These are phyloP conservation scores for Cornus controversa DNA, from an alignment of 148 eudicot genomes.

Conservation along the genomic window DNA sequence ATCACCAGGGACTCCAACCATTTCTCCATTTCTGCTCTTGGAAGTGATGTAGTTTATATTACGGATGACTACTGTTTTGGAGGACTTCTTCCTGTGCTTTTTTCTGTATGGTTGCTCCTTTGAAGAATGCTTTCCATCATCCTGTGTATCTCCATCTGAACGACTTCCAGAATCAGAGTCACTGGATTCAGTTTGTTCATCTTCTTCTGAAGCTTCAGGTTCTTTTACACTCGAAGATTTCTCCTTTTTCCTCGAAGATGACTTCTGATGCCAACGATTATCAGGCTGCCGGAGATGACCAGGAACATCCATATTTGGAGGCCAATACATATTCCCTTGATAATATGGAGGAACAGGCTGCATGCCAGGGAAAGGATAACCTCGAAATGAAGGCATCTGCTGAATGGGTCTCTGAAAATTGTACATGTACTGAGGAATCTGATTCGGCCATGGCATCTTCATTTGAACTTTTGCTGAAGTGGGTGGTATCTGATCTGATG, in stretches of 20 bases:
- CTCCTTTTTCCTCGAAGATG: conserved; percentile 38
- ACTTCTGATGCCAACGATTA: conserved; percentile 21
- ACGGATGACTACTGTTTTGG: conserved; percentile 55
- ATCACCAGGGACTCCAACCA: conserved; percentile 27
- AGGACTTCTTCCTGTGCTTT: conserved; percentile 39
- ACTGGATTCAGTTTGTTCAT: conserved; percentile 37
- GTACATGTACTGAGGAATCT: conserved; percentile 54
- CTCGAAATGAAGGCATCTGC: conserved; percentile 34
- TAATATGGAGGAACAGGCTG: conserved; percentile 40
- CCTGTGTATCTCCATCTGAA: conserved; percentile 24
- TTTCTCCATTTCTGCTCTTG: conserved; percentile 34
- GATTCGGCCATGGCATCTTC: conserved; percentile 52
- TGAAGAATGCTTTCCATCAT: conserved; percentile 25
- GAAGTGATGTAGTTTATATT: conserved; percentile 60
- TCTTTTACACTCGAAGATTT: conserved; percentile 25
- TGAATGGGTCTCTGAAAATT: conserved; percentile 38
- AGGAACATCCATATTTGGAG: conserved; percentile 32
- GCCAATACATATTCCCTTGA: conserved; percentile 44
- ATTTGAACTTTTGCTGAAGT: conserved; percentile 32
- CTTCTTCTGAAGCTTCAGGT: conserved; percentile 36
- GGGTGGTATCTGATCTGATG: conserved; percentile 31
- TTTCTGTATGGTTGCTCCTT: conserved; percentile 20
- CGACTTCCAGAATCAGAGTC: conserved; percentile 34
- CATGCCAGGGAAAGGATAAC: conserved; percentile 42
- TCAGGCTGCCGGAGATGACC: conserved; percentile 6